Percentiles rank a stretch among this genome's conserved stretches.
These are phyloP conservation scores for Fusarium secorum DNA, from an alignment of 2,329 filamentous ascomycete species.

Conservation along the genomic window DNA sequence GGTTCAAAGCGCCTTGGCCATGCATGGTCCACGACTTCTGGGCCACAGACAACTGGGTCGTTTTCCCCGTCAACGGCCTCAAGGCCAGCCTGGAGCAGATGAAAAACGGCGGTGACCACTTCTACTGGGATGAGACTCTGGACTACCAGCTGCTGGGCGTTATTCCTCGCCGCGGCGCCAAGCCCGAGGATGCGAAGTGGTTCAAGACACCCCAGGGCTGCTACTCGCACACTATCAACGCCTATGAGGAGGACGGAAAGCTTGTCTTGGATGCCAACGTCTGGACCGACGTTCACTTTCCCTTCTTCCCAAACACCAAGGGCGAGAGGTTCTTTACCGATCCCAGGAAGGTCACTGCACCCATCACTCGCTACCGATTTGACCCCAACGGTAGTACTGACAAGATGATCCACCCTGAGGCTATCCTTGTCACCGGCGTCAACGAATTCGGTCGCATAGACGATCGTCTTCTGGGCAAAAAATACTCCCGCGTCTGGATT, in stretches of 20 bases:
- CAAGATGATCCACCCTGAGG: not conserved
- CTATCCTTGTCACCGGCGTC: not conserved
- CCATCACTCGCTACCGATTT: not conserved
- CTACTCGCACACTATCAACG: not conserved
- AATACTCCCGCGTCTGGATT: not conserved
- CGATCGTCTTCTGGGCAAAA: not conserved
- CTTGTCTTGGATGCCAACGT: not conserved
- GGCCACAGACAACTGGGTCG: not conserved
- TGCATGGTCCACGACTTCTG: not conserved
- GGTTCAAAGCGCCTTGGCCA: not conserved
- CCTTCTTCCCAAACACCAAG: not conserved
- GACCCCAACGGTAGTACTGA: not conserved
- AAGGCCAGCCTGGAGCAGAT: slow-evolving; percentile 5
- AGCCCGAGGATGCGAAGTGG: slow-evolving; percentile 13
- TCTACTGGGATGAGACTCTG: slow-evolving; percentile 10
- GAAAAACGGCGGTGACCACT: slow-evolving; percentile 9
- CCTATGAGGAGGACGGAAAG: not conserved
- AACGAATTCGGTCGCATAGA: not conserved
- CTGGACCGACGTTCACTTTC: not conserved
- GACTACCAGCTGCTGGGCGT: slow-evolving; percentile 8
- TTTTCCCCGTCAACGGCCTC: not conserved
- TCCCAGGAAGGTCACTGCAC: not conserved
- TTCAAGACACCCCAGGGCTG: slow-evolving; percentile 7
- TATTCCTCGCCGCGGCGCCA: slow-evolving; percentile 7
- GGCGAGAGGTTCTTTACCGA: not conserved